Base-by-base conservation (phyloP, 768 basidiomycete species). In the Obba rivulosa region DNA sequence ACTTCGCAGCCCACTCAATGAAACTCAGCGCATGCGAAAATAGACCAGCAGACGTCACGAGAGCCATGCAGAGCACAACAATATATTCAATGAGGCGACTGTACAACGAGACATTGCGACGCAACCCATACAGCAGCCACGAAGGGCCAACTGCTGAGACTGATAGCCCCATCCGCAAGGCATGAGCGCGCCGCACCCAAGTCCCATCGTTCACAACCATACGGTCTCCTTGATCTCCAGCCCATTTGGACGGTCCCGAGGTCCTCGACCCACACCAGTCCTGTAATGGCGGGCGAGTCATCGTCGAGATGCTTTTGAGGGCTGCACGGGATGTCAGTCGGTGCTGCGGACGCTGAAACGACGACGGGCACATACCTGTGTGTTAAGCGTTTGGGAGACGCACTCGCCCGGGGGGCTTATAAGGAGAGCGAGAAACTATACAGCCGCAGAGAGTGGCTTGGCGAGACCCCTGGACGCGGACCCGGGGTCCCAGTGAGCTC, bases 91-190 rank as follows among this genome's bases (percentile, higher is more conserved):
- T 14, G 8, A 14, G 13, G 20, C 53, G 46, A 43, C 51, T 90
- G 83, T 90, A 85, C 85, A 81, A 88, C 87, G 77, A 80, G 85
- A 89, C 87, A 88, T 89, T 91, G 88, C 88, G 85, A 76, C 75
- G 69, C 60, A 63, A 71, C 76, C 82, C 86, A 87, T 62, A 67
- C 75, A 75, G 74, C 57, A 65, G 70, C 79, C 77, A 76, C 80
- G 80, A 85, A 89, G 74, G 68, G 73, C 67, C 67, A 51, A 59
- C 79, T 73, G 73, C 61, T 62, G 62, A 57, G 61, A 63, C 71
- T 66, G 28, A 60, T 65, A 51, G 52, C 57, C 66, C 59, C 57
- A 65, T 63, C 58, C 50, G 49, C 46, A 47, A 60, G 52, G 63
- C 62, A 68, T 72, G 69, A 66, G 70, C 59, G 61, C 72, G 74